Conservation (phyloP, 352 stramenopile genomes). For the Globisporangium okanoganense region DNA sequence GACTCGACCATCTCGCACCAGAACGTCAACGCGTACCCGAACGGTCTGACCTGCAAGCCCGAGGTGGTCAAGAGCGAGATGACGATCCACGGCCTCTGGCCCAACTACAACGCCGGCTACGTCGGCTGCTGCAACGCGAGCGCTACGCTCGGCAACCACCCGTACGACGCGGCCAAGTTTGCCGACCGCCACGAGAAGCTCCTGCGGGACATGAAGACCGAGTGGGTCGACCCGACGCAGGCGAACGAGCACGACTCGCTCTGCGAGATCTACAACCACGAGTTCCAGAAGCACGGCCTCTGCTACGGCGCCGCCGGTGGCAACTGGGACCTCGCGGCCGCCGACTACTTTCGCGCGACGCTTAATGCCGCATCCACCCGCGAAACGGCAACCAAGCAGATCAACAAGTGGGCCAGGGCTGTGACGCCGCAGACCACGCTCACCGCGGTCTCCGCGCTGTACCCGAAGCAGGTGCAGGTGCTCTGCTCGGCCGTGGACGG, state of each 20-base stretch:
- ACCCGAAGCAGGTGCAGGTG: constrained; percentile 55
- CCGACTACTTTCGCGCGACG: constrained; percentile 63
- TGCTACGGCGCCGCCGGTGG: constrained; percentile 36
- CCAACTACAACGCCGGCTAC: constrained; percentile 73
- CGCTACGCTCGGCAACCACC: constrained; percentile 45
- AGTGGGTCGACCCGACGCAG: constrained; percentile 67
- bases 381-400: constrained; percentile 34
- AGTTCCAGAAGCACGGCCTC: constrained; percentile 1
- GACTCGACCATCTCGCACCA: constrained; percentile 69
- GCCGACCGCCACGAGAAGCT: constrained; percentile 35
- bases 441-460: constrained; percentile 40
- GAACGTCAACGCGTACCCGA: constrained; percentile 61
- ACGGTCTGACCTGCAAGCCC: constrained; percentile 39
- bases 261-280: constrained; percentile 25
- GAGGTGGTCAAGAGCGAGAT: constrained; percentile 37
- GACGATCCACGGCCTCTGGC: constrained; percentile 73
- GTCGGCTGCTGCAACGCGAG: constrained; percentile 63
- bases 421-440: constrained; percentile 21
- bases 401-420: constrained; percentile 49
- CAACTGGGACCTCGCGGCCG: constrained; percentile 49
- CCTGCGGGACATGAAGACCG: constrained; percentile 45
- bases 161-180: constrained; percentile 46
- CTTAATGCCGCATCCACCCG: constrained; percentile 42
- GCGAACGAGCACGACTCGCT: constrained; percentile 49
- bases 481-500: constrained; percentile 56